Percentiles rank a stretch among this genome's conserved stretches.
Conservation (phyloP, 306 rosid species). For the Cicer judaicum region DNA sequence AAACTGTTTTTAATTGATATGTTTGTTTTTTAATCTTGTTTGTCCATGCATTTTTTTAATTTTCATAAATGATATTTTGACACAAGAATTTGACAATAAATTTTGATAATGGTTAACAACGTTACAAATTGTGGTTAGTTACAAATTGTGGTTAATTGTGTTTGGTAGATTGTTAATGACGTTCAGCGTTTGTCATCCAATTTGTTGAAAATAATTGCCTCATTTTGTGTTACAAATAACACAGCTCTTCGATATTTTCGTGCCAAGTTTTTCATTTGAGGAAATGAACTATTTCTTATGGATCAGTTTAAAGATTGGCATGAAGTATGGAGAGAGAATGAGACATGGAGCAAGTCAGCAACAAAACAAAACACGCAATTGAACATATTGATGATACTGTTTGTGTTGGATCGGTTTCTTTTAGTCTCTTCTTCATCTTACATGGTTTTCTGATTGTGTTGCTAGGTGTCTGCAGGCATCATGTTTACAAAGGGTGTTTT, state of each 20-base stretch:
- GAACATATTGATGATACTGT: slow-evolving; percentile 4
- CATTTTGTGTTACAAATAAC: too few species aligned
- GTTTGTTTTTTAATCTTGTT: background rate
- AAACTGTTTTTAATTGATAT: background rate
- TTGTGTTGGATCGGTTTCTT: background rate
- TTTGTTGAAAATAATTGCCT: too few species aligned
- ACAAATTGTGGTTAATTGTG: too few species aligned
- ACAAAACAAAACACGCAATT: background rate
- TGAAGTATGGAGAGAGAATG: slow-evolving; percentile 11
- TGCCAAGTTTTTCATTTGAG: background rate
- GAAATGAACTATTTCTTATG: background rate
- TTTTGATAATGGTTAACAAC: too few species aligned
- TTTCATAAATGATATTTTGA: too few species aligned
- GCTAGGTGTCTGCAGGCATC: slow-evolving; percentile 78
- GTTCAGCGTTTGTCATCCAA: too few species aligned
- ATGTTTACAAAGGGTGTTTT: slow-evolving; percentile 76
- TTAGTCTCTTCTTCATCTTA: slow-evolving; percentile 41
- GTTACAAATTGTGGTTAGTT: too few species aligned
- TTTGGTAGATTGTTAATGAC: too few species aligned
- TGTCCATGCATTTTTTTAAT: background rate
- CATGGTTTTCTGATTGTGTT: slow-evolving; percentile 26
- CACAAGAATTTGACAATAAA: too few species aligned
- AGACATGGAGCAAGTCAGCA: background rate
- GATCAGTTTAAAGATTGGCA: background rate
- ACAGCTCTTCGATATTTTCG: background rate